Conservation (phyloP, 257 asterid species). For the Dorcoceras hygrometricum region DNA sequence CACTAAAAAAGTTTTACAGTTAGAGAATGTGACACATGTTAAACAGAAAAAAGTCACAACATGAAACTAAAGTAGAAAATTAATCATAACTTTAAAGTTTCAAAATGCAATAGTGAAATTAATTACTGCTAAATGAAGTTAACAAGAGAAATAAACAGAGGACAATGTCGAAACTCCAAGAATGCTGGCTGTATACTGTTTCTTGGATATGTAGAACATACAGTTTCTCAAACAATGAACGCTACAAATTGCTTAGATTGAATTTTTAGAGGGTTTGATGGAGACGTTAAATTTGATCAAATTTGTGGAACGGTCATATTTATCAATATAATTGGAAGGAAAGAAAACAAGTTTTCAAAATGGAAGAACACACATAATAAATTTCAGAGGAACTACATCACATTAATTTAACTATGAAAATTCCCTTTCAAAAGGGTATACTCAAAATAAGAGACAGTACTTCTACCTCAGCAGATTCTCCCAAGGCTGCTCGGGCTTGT, state of each 20-base stretch:
- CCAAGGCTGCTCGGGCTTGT: conserved; percentile 97
- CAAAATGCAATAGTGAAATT: neutral
- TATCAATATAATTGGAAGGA: conserved; percentile 6
- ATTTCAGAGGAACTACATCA: conserved; percentile 10
- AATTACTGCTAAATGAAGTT: neutral
- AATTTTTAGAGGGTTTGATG: neutral
- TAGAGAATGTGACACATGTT: neutral
- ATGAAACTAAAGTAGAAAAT: too few relatives aligned
- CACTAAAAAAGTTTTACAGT: neutral
- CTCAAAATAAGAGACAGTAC: conserved; percentile 10
- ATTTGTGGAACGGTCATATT: conserved; percentile 10
- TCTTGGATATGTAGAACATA: neutral
- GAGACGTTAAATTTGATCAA: neutral
- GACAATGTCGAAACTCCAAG: neutral
- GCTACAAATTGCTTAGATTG: neutral
- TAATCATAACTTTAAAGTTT: neutral
- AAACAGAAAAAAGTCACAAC: neutral
- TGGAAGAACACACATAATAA: neutral
- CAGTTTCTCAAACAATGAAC: neutral
- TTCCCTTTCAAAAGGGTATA: conserved; percentile 1
- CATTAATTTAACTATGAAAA: conserved; percentile 4
- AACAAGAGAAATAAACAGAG: neutral
- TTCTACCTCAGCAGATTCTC: conserved; percentile 87
- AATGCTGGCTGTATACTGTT: neutral
- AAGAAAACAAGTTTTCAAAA: too few relatives aligned